phyloP scores from a whole-genome alignment of 2,329 filamentous ascomycete genomes.

The Nannizzia gypsea region DNA sequence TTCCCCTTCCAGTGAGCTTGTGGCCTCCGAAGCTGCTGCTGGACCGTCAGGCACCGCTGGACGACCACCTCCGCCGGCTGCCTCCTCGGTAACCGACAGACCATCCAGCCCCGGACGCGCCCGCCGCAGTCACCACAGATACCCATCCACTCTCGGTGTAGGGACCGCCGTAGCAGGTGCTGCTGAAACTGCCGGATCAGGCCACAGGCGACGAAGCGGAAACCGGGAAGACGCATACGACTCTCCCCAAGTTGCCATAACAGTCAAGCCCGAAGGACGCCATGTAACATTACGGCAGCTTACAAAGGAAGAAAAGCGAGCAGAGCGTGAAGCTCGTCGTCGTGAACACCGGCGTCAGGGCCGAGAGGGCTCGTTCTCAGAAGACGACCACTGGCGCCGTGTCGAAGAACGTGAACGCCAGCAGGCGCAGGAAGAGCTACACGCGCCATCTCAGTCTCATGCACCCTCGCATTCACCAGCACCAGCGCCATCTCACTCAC shows the following conservation, averaged over 20 bases:
- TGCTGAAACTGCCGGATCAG: constrained; percentile 22
- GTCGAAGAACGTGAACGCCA: constrained; percentile 38
- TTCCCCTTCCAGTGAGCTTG: constrained; percentile 17
- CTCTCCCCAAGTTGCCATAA: constrained; percentile 50
- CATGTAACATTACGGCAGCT: constrained; percentile 51
- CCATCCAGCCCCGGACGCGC: constrained; percentile 8
- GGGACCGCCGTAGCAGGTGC: constrained; percentile 20
- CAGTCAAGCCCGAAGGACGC: constrained; percentile 53
- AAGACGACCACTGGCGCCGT: constrained; percentile 38
- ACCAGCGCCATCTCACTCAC: not conserved
- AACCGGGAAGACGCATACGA: constrained; percentile 35
- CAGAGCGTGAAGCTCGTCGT: constrained; percentile 44
- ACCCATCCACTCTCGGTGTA: constrained; percentile 22
- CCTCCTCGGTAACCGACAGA: not conserved
- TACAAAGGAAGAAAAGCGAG: constrained; percentile 51
- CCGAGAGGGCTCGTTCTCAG: constrained; percentile 32
- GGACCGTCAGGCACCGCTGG: constrained; percentile 10
- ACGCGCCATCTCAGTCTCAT: not conserved
- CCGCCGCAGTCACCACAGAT: constrained; percentile 11
- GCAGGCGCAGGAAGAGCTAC: constrained; percentile 19
- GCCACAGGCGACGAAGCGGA: constrained; percentile 23
- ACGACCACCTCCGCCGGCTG: constrained; percentile 19
- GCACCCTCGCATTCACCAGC: not conserved
- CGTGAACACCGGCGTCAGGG: constrained; percentile 37
- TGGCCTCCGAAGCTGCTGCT: not conserved